phyloP scores from a whole-genome alignment of 345 rosid species.

The Eucalyptus erythrocorys region DNA sequence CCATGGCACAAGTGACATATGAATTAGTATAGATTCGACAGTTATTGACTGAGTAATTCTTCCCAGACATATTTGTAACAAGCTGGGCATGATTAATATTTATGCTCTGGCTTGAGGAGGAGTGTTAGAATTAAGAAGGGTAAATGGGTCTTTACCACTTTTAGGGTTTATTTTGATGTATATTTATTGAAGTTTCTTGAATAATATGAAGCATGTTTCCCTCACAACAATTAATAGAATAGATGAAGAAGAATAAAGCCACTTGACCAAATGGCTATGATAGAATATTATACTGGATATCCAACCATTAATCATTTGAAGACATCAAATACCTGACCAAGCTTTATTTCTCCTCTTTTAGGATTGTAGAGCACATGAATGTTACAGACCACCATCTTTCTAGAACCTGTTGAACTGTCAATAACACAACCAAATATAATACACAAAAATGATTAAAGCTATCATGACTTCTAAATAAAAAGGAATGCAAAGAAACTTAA shows the following conservation, averaged over 20 bases:
- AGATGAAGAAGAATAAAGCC: background rate
- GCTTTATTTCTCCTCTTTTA: slow-evolving; percentile 88
- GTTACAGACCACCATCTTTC: slow-evolving; percentile 69
- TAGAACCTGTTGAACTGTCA: slow-evolving; percentile 38
- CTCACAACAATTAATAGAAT: background rate
- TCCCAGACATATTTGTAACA: too few relatives aligned
- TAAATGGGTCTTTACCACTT: too few relatives aligned
- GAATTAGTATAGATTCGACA: too few relatives aligned
- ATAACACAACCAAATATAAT: background rate
- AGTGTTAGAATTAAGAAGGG: too few relatives aligned
- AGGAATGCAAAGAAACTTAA: background rate
- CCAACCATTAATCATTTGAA: background rate
- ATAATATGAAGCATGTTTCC: too few relatives aligned
- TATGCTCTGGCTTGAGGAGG: too few relatives aligned
- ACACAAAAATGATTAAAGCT: background rate
- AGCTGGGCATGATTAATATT: too few relatives aligned
- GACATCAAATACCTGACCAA: slow-evolving; percentile 70
- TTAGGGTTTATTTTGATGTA: too few relatives aligned
- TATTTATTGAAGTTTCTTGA: too few relatives aligned
- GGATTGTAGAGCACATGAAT: slow-evolving; percentile 96
- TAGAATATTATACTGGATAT: background rate
- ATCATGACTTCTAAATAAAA: background rate
- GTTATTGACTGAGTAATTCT: too few relatives aligned
- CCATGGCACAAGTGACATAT: too few relatives aligned
- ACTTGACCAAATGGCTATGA: background rate